Conservation (phyloP, 2,329 filamentous ascomycete species). For the Colletotrichum trifolii region DNA sequence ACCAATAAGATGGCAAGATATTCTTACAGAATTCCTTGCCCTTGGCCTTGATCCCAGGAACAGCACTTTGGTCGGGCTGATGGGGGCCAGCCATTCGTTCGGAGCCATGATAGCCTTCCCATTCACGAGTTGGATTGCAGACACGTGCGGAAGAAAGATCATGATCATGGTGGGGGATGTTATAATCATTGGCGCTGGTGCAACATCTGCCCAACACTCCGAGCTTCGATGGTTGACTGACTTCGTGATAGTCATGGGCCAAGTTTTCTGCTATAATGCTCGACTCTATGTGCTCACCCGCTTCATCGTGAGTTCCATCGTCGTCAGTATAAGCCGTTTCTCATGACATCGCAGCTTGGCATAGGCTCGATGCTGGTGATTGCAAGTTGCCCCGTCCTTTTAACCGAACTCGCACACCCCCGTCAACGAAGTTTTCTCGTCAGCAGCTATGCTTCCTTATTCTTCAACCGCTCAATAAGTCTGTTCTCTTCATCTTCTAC, state of each 20-base stretch:
- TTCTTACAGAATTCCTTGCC: background rate
- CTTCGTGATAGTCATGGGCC: background rate
- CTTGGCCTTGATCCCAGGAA: constrained; percentile 3
- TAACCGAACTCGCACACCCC: constrained; percentile 7
- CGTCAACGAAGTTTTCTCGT: constrained; percentile 11
- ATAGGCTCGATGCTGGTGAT: background rate
- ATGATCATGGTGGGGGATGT: constrained; percentile 18
- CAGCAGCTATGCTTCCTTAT: constrained; percentile 1
- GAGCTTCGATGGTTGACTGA: background rate
- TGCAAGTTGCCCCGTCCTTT: background rate
- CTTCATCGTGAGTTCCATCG: background rate
- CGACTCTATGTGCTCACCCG: constrained; percentile 11
- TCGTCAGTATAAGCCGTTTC: background rate
- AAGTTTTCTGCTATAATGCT: constrained; percentile 7
- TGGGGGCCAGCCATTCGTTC: constrained; percentile 12
- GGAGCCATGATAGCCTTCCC: constrained; percentile 7
- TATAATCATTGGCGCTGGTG: constrained; percentile 7
- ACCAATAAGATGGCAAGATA: background rate
- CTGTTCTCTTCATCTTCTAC: background rate
- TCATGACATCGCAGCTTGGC: background rate
- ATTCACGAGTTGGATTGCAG: background rate
- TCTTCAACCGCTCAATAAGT: constrained; percentile 5
- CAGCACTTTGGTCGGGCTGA: constrained; percentile 8
- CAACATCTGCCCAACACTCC: background rate
- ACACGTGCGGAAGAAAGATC: constrained; percentile 1